Evolutionary conservation across 768 basidiomycete species (phyloP).

Genomic region (Basidioascus undulatus): DNA sequence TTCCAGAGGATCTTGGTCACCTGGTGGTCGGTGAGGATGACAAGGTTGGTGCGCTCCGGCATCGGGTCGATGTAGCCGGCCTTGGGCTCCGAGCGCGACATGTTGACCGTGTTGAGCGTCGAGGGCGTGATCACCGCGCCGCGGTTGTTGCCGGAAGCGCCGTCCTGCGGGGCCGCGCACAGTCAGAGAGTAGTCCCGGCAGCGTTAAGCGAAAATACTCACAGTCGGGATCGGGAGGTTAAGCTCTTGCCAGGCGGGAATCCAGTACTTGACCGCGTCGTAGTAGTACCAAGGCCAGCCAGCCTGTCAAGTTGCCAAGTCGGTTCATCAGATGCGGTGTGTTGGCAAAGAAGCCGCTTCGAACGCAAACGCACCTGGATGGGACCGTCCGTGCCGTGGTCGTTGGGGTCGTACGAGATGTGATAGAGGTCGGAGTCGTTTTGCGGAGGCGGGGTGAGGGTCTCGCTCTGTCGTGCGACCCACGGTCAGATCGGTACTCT

Average conservation of each 20-base stretch:
- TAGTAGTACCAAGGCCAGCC: not conserved
- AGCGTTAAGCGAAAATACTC: conserved; percentile 11
- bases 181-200: too few species aligned
- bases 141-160: conserved; percentile 8
- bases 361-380: conserved; percentile 12
- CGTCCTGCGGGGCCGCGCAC: too few species aligned
- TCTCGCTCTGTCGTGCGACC: conserved; percentile 17
- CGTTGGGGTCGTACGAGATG: conserved; percentile 16
- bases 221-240: conserved; percentile 12
- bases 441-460: conserved; percentile 18
- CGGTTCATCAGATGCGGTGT: conserved; percentile 11
- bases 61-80: conserved; percentile 21
- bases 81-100: conserved; percentile 19
- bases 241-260: conserved; percentile 13
- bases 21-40: conserved; percentile 23
- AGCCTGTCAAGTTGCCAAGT: conserved; percentile 7
- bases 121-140: conserved; percentile 18
- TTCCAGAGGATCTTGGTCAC: conserved; percentile 21
- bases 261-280: conserved; percentile 14
- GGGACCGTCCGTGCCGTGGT: conserved; percentile 17
- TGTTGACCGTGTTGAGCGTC: conserved; percentile 18
- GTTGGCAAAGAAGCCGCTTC: too few species aligned
- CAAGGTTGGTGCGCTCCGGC: conserved; percentile 17
- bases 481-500: not conserved
- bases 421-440: conserved; percentile 11